Evolutionary conservation across 2,329 filamentous ascomycete genomes (phyloP).

Genomic region (Allantophomopsis lycopodina): DNA sequence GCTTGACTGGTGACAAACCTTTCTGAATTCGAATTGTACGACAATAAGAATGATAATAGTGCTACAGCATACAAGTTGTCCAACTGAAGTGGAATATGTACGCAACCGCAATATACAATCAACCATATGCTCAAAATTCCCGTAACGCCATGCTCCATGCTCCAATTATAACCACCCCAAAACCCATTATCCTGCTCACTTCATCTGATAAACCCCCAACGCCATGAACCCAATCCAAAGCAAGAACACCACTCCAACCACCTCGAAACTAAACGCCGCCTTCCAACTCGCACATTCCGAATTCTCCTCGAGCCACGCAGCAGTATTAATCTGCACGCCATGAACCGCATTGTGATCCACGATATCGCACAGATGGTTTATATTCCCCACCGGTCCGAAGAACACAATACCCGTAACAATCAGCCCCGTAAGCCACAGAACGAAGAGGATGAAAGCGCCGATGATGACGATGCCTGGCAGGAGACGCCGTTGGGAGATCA

Average conservation of each 20-base stretch:
- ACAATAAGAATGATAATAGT: too few relatives aligned
- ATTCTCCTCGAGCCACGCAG: conserved; percentile 51
- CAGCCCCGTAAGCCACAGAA: conserved; percentile 54
- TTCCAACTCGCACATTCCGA: conserved; percentile 36
- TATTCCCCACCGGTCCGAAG: conserved; percentile 43
- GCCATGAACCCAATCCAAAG: conserved; percentile 59
- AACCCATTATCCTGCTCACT: conserved; percentile 1
- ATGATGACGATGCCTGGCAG: conserved; percentile 53
- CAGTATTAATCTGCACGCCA: conserved; percentile 22
- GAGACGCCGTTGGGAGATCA: conserved; percentile 46
- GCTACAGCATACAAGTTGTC: too few relatives aligned
- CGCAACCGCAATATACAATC: too few relatives aligned
- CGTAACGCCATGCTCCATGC: too few relatives aligned
- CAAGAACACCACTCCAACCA: conserved; percentile 45
- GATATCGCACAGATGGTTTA: conserved; percentile 22
- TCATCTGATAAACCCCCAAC: conserved; percentile 38
- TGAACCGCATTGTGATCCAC: too few relatives aligned
- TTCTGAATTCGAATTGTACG: too few relatives aligned
- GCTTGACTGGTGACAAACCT: too few relatives aligned
- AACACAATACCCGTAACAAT: conserved; percentile 48
- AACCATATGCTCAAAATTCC: too few relatives aligned
- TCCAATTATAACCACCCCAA: too few relatives aligned
- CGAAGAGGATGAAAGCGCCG: conserved; percentile 49
- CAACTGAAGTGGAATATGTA: too few relatives aligned
- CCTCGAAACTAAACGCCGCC: conserved; percentile 46